Evolutionary conservation across 2,329 filamentous ascomycete genomes (phyloP), one percentile per base, ranked within the genome.

Genomic region (Amphichorda felina): DNA sequence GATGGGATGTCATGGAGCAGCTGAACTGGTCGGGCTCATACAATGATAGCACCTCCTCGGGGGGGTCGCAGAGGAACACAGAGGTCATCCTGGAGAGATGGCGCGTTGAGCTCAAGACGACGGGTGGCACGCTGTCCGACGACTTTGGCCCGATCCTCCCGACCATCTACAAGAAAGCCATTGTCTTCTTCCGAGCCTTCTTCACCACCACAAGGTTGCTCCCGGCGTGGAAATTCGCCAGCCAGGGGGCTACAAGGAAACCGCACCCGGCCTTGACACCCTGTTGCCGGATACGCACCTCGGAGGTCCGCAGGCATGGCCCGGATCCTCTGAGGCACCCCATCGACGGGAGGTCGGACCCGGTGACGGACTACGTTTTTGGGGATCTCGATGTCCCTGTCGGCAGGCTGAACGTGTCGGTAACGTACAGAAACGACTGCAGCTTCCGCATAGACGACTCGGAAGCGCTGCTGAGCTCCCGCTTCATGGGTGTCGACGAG

Each of bases 151-250:
- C 65, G 9, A 66, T 63, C 22, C 64, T 96, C 35, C 87, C 91
- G 11, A 89, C 85, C 35, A 79, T 94, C 39, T 98, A 98, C 69
- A 98, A 98, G 63, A 91, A 94, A 61, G 86, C 84, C 48, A 94
- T 98, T 43, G 82, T 96, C 45, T 77, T 95, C 47, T 95, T 96
- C 59, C 75, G 91, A 40, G 87, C 87, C 2, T 69, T 98, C 31
- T 94, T 84, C 55, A 76, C 84, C 34, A 82, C 83, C 37, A 75
- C 85, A 28, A 81, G 84, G 47, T 72, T 95, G 41, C 63, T 94
- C 41, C 91, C 91, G 3, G 78, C 82, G 17, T 94, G 82, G 79
- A 93, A 81, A 59, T 82, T 94, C 50, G 77, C 69, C 28, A 73
- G 82, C 50, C 80, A 83, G 48, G 77, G 74, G 34, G 68, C 83